Conservation (phyloP, 768 basidiomycete genomes). For the Amanita thiersii region DNA sequence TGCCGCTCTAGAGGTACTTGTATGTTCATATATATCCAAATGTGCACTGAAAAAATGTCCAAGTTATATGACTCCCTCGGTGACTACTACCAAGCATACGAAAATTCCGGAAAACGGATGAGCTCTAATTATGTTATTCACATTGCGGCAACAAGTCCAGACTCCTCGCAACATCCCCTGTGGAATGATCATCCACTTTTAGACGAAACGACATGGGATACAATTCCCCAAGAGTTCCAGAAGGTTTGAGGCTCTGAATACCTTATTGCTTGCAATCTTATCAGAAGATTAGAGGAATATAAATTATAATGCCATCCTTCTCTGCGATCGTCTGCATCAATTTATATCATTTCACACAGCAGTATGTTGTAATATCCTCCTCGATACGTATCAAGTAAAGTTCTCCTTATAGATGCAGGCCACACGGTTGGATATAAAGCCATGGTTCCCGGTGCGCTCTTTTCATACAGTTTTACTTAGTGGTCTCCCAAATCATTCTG, state of each 20-base stretch:
- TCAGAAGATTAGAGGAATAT: constrained; percentile 44
- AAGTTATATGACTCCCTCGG: constrained; percentile 37
- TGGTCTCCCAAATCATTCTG: constrained; percentile 34
- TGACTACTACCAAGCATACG: constrained; percentile 11
- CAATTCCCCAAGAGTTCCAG: constrained; percentile 49
- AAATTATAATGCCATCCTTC: constrained; percentile 41
- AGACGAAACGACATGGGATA: constrained; percentile 52
- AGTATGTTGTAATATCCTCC: constrained; percentile 23
- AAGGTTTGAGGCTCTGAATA: constrained; percentile 34
- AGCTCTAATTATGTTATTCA: constrained; percentile 45
- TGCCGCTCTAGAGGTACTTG: constrained; percentile 56
- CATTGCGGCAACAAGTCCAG: constrained; percentile 49
- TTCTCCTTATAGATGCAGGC: constrained; percentile 4
- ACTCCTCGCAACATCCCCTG: constrained; percentile 42
- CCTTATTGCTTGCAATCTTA: background rate
- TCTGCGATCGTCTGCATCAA: constrained; percentile 32
- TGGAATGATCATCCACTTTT: constrained; percentile 42
- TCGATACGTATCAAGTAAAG: background rate
- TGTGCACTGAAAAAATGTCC: background rate
- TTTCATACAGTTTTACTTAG: constrained; percentile 38
- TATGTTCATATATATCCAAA: background rate
- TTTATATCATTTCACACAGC: constrained; percentile 43
- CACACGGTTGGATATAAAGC: constrained; percentile 24
- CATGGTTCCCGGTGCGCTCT: constrained; percentile 50
- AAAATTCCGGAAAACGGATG: constrained; percentile 14